Percentiles rank a stretch among this genome's conserved stretches.
Conservation (phyloP, 2,329 filamentous ascomycete species). For the Talaromyces sp. region DNA sequence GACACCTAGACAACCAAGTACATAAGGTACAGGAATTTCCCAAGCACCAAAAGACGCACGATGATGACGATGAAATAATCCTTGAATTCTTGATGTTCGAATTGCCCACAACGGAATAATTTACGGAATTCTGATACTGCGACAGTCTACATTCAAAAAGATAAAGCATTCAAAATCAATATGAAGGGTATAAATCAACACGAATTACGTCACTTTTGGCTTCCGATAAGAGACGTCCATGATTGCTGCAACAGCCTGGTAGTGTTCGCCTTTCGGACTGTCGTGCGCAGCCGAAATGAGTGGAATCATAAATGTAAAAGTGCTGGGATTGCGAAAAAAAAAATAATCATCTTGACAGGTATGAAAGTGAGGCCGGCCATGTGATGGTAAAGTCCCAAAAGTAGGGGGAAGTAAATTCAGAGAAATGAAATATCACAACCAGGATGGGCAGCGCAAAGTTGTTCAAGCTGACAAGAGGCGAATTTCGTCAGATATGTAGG, state of each 20-base stretch:
- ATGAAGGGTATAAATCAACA: conserved; percentile 13
- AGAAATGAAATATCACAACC: conserved; percentile 2
- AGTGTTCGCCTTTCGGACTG: background rate
- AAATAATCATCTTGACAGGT: background rate
- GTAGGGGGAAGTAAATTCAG: background rate
- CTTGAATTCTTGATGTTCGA: too few relatives aligned
- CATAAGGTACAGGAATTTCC: background rate
- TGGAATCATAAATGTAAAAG: conserved; percentile 1
- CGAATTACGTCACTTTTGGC: conserved; percentile 6
- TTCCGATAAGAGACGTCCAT: conserved; percentile 7
- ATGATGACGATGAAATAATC: too few relatives aligned
- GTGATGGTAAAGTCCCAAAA: background rate
- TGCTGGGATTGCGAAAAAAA: background rate
- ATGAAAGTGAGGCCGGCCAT: background rate
- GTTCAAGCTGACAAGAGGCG: background rate
- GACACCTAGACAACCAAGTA: background rate
- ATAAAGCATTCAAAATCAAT: background rate
- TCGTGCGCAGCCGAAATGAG: background rate
- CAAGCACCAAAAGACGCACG: background rate
- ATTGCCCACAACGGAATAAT: background rate
- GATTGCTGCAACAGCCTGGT: background rate
- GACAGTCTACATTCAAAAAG: background rate
- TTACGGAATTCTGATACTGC: background rate
- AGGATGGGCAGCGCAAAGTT: background rate
- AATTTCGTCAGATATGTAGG: conserved; percentile 3